phyloP scores from a whole-genome alignment of 306 rosid species.

The Benincasa hispida region DNA sequence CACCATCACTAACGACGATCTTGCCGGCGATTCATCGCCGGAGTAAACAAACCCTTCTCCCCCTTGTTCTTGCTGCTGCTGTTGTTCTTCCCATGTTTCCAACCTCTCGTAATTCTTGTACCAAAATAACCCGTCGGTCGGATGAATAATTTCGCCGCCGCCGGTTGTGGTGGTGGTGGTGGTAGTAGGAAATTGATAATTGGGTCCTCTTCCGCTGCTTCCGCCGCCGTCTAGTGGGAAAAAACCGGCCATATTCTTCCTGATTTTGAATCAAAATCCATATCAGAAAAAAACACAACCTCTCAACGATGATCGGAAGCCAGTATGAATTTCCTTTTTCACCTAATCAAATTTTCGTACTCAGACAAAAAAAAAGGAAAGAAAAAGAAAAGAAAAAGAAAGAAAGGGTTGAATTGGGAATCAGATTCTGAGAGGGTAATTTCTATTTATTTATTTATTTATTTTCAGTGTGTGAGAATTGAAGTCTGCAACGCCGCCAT shows the following conservation, averaged over 20 bases:
- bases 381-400: background rate
- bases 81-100: slow-evolving; percentile 31
- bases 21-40: slow-evolving; percentile 38
- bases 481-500: slow-evolving; percentile 8
- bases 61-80: slow-evolving; percentile 15
- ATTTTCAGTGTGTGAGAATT: background rate
- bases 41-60: slow-evolving; percentile 15
- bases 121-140: slow-evolving; percentile 28
- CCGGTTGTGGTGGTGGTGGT: background rate
- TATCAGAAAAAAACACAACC: slow-evolving; percentile 19
- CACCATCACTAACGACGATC: slow-evolving; percentile 30
- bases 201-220: slow-evolving; percentile 18
- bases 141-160: background rate
- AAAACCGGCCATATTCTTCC: slow-evolving; percentile 42
- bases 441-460: background rate
- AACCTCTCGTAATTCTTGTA: slow-evolving; percentile 37
- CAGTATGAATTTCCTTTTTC: background rate
- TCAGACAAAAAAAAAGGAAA: background rate
- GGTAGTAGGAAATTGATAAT: slow-evolving; percentile 4
- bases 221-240: slow-evolving; percentile 35
- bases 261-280: slow-evolving; percentile 42
- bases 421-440: background rate
- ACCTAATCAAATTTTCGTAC: background rate
- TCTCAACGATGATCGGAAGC: background rate
- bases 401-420: background rate